Evolutionary conservation across 768 basidiomycete species (phyloP).

Genomic region (Hygrophorus pudorinus): DNA sequence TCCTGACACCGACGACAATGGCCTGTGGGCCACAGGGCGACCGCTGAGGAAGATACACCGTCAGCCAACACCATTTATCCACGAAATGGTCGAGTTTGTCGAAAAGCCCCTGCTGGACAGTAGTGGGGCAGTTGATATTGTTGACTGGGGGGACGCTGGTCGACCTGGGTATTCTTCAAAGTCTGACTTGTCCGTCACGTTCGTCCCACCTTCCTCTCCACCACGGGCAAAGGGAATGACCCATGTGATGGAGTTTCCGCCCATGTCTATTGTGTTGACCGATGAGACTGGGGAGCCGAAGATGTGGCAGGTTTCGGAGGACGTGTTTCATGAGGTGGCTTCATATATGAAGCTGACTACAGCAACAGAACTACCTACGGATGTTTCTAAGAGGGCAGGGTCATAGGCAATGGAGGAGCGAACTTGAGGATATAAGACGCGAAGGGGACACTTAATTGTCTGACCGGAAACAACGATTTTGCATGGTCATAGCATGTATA

Average conservation of each 20-base stretch:
- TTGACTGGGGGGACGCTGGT: too few relatives aligned
- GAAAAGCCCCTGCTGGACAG: neutral
- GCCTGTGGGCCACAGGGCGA: slow-evolving; percentile 3
- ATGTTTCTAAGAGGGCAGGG: too few relatives aligned
- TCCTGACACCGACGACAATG: slow-evolving; percentile 3
- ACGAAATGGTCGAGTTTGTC: neutral
- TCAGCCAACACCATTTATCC: slow-evolving; percentile 1
- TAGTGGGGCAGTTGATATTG: too few relatives aligned
- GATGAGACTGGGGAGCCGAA: neutral
- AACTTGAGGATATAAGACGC: too few relatives aligned
- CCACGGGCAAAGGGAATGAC: neutral
- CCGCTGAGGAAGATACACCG: neutral
- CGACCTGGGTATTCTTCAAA: too few relatives aligned
- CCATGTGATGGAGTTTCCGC: neutral
- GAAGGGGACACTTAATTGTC: too few relatives aligned
- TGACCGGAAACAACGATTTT: too few relatives aligned
- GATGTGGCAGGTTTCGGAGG: neutral
- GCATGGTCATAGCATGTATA: neutral
- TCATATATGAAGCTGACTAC: neutral
- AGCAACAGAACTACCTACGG: neutral
- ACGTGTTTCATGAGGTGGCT: neutral
- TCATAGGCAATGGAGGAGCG: too few relatives aligned
- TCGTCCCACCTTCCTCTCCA: too few relatives aligned
- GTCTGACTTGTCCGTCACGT: too few relatives aligned
- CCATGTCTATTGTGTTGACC: slow-evolving; percentile 1